A percentile compares a stretch with the other conserved stretches of the same genome.
These are phyloP conservation scores for Sordariomycetes sp. DNA, from an alignment of 2,329 filamentous ascomycete species.

Conservation along the genomic window DNA sequence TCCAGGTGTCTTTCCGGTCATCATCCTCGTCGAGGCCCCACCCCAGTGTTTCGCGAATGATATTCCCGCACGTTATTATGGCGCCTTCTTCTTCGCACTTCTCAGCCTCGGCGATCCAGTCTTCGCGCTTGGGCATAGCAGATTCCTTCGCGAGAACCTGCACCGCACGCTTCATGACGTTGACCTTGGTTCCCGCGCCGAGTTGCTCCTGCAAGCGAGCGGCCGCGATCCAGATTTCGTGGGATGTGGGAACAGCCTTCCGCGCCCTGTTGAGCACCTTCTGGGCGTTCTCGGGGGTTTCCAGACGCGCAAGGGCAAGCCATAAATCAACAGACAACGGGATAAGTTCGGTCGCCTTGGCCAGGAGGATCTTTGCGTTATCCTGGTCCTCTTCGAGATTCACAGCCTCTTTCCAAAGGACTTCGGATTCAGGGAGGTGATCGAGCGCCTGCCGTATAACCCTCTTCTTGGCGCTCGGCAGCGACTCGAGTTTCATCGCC, in stretches of 20 bases:
- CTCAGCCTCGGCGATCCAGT: slow-evolving; percentile 93
- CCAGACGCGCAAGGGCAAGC: slow-evolving; percentile 84
- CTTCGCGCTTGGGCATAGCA: slow-evolving; percentile 93
- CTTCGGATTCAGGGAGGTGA: slow-evolving; percentile 86
- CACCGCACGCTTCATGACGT: slow-evolving; percentile 90
- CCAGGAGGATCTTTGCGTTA: slow-evolving; percentile 79
- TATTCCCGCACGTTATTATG: slow-evolving; percentile 74
- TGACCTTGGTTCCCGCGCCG: slow-evolving; percentile 68
- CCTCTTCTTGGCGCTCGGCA: slow-evolving; percentile 77
- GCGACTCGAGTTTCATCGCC: slow-evolving; percentile 84
- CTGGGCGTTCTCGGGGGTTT: slow-evolving; percentile 84
- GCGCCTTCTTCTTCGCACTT: slow-evolving; percentile 90
- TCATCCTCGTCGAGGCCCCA: slow-evolving; percentile 94
- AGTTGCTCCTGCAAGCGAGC: slow-evolving; percentile 81
- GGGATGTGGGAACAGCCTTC: slow-evolving; percentile 83
- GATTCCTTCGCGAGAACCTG: slow-evolving; percentile 82
- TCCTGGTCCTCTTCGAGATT: slow-evolving; percentile 86
- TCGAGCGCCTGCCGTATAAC: slow-evolving; percentile 87
- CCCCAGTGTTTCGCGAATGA: slow-evolving; percentile 84
- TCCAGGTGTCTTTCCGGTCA: slow-evolving; percentile 90
- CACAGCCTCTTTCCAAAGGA: slow-evolving; percentile 96
- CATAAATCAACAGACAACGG: slow-evolving; percentile 89
- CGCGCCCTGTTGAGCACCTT: slow-evolving; percentile 91
- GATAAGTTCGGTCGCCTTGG: slow-evolving; percentile 92
- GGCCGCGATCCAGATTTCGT: slow-evolving; percentile 95